Evolutionary conservation across 2,329 filamentous ascomycete genomes (phyloP).

Genomic region (Aspergillus caelatus): DNA sequence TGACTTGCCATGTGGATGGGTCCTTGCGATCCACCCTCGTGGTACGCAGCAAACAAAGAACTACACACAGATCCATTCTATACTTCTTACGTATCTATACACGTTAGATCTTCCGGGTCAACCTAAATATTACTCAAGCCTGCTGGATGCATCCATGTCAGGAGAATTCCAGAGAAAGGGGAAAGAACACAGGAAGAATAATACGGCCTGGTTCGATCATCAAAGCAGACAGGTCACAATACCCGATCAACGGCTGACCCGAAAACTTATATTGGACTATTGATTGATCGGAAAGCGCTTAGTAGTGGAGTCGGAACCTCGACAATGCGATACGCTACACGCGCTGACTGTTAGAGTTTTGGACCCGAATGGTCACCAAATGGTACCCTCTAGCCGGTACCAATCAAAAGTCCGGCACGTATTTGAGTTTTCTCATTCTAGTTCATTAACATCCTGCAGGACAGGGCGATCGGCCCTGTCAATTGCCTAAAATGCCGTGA

Average conservation of each 20-base stretch:
- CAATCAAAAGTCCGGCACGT: slow-evolving; percentile 33
- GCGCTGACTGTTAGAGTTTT: slow-evolving; percentile 15
- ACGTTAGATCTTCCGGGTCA: neutral
- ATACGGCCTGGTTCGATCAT: neutral
- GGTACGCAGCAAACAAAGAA: slow-evolving; percentile 19
- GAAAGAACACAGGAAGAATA: slow-evolving; percentile 2
- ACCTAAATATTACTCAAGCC: neutral
- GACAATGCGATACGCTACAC: slow-evolving; percentile 30
- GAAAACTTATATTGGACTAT: slow-evolving; percentile 9
- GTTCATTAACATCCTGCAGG: slow-evolving; percentile 18
- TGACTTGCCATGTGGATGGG: slow-evolving; percentile 28
- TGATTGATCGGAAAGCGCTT: slow-evolving; percentile 19
- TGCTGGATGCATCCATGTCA: neutral
- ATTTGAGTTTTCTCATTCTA: slow-evolving; percentile 37
- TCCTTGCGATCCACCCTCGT: slow-evolving; percentile 27
- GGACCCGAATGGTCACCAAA: slow-evolving; percentile 18
- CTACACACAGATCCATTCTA: slow-evolving; percentile 1
- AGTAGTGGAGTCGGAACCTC: slow-evolving; percentile 16
- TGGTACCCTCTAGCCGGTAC: slow-evolving; percentile 18
- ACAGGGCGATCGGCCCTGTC: slow-evolving; percentile 31
- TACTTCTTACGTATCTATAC: slow-evolving; percentile 2
- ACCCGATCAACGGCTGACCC: slow-evolving; percentile 3
- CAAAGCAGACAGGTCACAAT: slow-evolving; percentile 12
- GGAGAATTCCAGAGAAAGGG: slow-evolving; percentile 3
- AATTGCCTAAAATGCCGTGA: slow-evolving; percentile 15